Conservation (phyloP, 495 filamentous ascomycete genomes). For the Copromyces sp. region DNA sequence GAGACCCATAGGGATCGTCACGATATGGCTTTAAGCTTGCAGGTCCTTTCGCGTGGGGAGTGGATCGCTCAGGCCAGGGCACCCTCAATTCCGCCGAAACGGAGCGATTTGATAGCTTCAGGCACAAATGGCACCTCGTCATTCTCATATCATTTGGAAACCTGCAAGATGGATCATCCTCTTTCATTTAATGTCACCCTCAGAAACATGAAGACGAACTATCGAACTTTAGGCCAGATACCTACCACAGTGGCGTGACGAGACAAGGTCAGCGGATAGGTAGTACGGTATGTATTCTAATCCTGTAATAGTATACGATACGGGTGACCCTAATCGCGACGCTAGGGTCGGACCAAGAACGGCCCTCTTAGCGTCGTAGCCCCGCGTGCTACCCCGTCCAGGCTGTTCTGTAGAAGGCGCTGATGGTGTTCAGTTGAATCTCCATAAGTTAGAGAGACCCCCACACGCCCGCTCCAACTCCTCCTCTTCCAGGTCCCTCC, state of each 20-base stretch:
- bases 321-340: neutral
- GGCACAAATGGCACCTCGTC: neutral
- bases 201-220: neutral
- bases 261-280: neutral
- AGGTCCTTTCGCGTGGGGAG: neutral
- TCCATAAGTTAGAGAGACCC: slow-evolving; percentile 15
- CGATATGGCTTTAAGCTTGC: neutral
- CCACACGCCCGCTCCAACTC: slow-evolving; percentile 20
- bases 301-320: neutral
- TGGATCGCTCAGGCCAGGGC: neutral
- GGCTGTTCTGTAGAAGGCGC: no score
- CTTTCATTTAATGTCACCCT: neutral
- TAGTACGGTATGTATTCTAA: neutral
- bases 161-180: neutral
- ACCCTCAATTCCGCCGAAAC: neutral
- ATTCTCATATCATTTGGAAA: neutral
- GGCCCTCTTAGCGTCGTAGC: neutral
- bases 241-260: neutral
- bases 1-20: neutral
- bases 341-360: neutral
- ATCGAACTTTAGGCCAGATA: neutral
- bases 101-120: neutral
- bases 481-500: no score
- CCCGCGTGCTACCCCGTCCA: neutral
- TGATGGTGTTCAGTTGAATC: neutral